Evolutionary conservation across 306 rosid species (phyloP), one percentile per base, ranked within the genome.

Genomic region (Malus orientalis): DNA sequence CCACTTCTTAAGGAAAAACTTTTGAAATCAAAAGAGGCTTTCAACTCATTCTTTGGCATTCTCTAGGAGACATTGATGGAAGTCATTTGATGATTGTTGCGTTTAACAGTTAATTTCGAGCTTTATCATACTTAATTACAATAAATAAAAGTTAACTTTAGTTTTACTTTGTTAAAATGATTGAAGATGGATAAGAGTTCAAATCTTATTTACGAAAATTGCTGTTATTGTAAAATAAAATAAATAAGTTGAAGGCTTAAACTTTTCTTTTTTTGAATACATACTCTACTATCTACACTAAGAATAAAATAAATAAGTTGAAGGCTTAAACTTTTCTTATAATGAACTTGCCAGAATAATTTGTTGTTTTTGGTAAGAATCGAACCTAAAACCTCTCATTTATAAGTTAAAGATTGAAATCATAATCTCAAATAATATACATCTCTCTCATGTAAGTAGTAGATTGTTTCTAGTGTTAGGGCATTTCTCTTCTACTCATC

Each of bases 311-410:
- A 25, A 25, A 25, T 25, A 25, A 25, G 25, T 25, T 25, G 25
- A 25, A 25, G 25, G 25, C 25, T 25, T 25, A 25, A 25, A 25
- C 25, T 25, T 25, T 25, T 25, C 54, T 14, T 18, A 5, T 1
- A 49, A 49, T 49, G 8, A 1, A 15, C 18, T 49, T 3, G 2
- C 8, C 19, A 49, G 5, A 49, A 49, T 49, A 49, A 15, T 49
- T 49, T 14, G 20, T 49, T 18, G 0, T 1, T 14, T 49, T 49
- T 49, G 20, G 7, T 0, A 6, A 14, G 1, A 49, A 49, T 49
- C 0, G 3, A 49, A 49, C 1, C 6, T 15, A 49, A 15, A 14
- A 4, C 1, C 0, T 14, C 2, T 49, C 1, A 49, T 2, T 49
- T 49, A 49, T 18, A 49, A 14, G 3, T 15, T 49, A 49, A 49